A percentile compares a stretch with the other conserved stretches of the same genome.
phyloP scores from a whole-genome alignment of 2,329 filamentous ascomycete genomes.

The Emmonsiellopsis sp. region DNA sequence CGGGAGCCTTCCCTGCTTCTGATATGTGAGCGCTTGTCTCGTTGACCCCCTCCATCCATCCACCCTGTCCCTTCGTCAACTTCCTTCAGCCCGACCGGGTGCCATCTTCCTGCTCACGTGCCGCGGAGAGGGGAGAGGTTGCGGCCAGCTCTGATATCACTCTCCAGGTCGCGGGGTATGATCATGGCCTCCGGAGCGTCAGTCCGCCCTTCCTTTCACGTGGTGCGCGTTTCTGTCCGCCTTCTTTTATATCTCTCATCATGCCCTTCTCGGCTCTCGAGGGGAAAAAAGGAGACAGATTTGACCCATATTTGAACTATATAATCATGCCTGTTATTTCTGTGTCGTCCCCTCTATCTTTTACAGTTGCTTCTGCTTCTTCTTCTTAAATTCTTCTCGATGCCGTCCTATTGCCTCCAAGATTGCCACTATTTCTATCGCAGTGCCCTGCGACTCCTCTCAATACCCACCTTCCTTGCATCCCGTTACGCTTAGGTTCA shows the following conservation, averaged over 20 bases:
- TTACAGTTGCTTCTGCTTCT: constrained; percentile 12
- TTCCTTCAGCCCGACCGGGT: background rate
- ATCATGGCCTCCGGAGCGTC: background rate
- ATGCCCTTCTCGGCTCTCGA: background rate
- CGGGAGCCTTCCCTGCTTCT: background rate
- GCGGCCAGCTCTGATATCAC: constrained; percentile 1
- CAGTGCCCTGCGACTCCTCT: constrained; percentile 77
- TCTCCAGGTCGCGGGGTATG: background rate
- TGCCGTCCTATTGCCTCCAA: constrained; percentile 74
- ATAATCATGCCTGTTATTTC: background rate
- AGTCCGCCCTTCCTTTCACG: background rate
- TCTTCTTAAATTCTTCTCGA: constrained; percentile 37
- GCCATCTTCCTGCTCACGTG: background rate
- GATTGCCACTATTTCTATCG: constrained; percentile 92
- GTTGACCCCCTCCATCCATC: background rate
- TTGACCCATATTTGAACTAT: background rate
- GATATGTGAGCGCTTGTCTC: constrained; percentile 5
- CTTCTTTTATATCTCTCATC: background rate
- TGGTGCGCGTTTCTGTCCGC: background rate
- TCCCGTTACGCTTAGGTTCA: constrained; percentile 57
- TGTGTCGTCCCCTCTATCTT: constrained; percentile 3
- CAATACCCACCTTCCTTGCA: constrained; percentile 68
- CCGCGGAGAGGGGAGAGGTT: background rate
- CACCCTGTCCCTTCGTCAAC: background rate
- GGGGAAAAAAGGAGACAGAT: background rate